Percentiles rank a stretch among this genome's conserved stretches.
Evolutionary conservation across 2,329 filamentous ascomycete species (phyloP).

Genomic region (Stachybotrys echinatus): DNA sequence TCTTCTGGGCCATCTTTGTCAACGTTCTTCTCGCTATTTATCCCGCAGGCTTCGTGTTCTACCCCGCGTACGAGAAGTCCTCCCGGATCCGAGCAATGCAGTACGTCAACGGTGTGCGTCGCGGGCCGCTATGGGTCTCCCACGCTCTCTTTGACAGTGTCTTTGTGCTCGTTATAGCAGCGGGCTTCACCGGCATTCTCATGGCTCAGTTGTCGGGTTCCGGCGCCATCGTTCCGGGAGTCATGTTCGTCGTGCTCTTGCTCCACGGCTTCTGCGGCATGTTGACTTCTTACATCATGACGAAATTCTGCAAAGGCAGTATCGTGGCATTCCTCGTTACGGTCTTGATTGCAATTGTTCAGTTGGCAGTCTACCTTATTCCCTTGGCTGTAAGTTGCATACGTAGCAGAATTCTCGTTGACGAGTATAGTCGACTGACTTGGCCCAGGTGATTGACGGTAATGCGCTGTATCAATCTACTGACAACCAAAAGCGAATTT

Average conservation of each 20-base stretch:
- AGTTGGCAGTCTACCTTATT: too few relatives aligned
- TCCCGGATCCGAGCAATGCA: constrained; percentile 72
- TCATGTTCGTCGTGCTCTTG: background rate
- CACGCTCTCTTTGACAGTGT: constrained; percentile 73
- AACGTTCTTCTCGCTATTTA: constrained; percentile 68
- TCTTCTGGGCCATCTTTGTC: constrained; percentile 61
- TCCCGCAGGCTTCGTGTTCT: constrained; percentile 64
- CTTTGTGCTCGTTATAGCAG: constrained; percentile 59
- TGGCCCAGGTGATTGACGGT: background rate
- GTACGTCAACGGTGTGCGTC: constrained; percentile 80
- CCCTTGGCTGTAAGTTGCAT: too few relatives aligned
- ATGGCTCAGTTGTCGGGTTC: constrained; percentile 54
- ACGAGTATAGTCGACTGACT: background rate
- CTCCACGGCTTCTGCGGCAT: background rate
- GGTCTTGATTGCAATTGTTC: too few relatives aligned
- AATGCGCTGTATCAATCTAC: background rate
- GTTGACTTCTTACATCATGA: background rate
- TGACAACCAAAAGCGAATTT: background rate
- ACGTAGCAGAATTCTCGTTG: background rate
- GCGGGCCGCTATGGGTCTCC: constrained; percentile 72
- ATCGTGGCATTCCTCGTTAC: too few relatives aligned
- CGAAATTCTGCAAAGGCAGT: background rate
- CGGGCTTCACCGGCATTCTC: constrained; percentile 61
- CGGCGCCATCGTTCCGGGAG: constrained; percentile 49
- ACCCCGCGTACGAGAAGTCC: constrained; percentile 72